These are phyloP conservation scores for Acmispon strigosus DNA, from an alignment of 306 rosid genomes.

Conservation along the genomic window DNA sequence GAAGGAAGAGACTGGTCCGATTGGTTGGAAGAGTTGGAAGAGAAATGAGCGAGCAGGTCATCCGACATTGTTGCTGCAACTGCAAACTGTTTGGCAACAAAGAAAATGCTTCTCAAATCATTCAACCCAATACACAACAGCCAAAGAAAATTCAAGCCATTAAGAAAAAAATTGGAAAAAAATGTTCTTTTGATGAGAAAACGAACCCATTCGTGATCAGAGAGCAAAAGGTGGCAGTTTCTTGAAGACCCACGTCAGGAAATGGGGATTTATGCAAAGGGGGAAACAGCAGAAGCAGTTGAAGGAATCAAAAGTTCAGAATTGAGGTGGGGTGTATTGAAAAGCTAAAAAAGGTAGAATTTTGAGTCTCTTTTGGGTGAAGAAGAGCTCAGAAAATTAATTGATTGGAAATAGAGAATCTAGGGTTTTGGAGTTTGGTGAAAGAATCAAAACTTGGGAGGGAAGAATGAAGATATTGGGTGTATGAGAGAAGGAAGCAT, in stretches of 20 bases:
- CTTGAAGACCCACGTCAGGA: conserved; percentile 12
- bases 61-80: conserved; percentile 71
- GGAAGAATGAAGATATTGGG: conserved; percentile 16
- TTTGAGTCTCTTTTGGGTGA: background rate
- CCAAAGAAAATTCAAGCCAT: conserved; percentile 11
- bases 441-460: conserved; percentile 28
- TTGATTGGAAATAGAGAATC: conserved; percentile 9
- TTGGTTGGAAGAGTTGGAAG: conserved; percentile 95
- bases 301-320: background rate
- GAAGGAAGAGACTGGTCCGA: conserved; percentile 97
- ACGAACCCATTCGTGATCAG: conserved; percentile 30
- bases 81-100: conserved; percentile 23
- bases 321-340: conserved; percentile 7
- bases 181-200: background rate
- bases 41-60: conserved; percentile 87
- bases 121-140: no score
- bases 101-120: conserved; percentile 24
- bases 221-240: conserved; percentile 2
- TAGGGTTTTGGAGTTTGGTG: conserved; percentile 49
- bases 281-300: conserved; percentile 5
- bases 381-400: conserved; percentile 3
- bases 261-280: conserved; percentile 17
- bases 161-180: background rate
- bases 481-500: conserved; percentile 7
- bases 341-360: background rate